phyloP scores from a whole-genome alignment of 805 yeast species.

The Saccharomycopsis sp. region DNA sequence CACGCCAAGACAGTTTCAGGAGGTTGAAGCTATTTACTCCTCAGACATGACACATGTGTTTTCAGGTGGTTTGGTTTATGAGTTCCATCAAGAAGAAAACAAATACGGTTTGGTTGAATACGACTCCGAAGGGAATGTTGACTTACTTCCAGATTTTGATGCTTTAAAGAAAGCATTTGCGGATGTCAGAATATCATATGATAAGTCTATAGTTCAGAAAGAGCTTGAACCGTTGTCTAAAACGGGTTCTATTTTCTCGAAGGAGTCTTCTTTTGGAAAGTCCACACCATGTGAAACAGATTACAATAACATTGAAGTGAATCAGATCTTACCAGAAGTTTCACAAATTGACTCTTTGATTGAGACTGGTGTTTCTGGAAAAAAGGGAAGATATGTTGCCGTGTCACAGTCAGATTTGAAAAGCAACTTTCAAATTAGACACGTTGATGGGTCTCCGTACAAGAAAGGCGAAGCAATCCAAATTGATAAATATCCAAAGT shows the following conservation, averaged over 20 bases:
- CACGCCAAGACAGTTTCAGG: slow-evolving; percentile 70
- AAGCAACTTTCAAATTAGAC: slow-evolving; percentile 35
- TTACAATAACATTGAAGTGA: slow-evolving; percentile 32
- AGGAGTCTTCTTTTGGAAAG: not conserved
- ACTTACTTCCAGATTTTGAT: slow-evolving; percentile 39
- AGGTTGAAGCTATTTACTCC: slow-evolving; percentile 61
- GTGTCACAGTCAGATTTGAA: slow-evolving; percentile 36
- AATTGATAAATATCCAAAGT: slow-evolving; percentile 24
- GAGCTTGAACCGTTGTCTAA: slow-evolving; percentile 21
- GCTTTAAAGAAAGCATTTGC: slow-evolving; percentile 40
- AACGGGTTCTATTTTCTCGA: not conserved
- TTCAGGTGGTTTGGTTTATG: slow-evolving; percentile 81
- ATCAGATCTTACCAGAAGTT: slow-evolving; percentile 40
- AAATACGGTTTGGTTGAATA: slow-evolving; percentile 67
- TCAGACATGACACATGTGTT: slow-evolving; percentile 65
- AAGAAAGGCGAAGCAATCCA: slow-evolving; percentile 21
- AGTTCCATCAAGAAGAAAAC: slow-evolving; percentile 69
- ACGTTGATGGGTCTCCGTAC: slow-evolving; percentile 33
- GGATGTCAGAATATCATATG: slow-evolving; percentile 28
- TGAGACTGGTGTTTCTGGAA: slow-evolving; percentile 38
- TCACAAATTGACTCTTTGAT: slow-evolving; percentile 32
- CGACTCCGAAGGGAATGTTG: slow-evolving; percentile 32
- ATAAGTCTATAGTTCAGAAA: slow-evolving; percentile 23
- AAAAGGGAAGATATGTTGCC: slow-evolving; percentile 41
- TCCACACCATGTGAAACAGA: slow-evolving; percentile 27